Percentiles rank a stretch among this genome's conserved stretches.
Evolutionary conservation across 1,284 basidiomycete species (phyloP).

Genomic region (Cryptococcus sp.): DNA sequence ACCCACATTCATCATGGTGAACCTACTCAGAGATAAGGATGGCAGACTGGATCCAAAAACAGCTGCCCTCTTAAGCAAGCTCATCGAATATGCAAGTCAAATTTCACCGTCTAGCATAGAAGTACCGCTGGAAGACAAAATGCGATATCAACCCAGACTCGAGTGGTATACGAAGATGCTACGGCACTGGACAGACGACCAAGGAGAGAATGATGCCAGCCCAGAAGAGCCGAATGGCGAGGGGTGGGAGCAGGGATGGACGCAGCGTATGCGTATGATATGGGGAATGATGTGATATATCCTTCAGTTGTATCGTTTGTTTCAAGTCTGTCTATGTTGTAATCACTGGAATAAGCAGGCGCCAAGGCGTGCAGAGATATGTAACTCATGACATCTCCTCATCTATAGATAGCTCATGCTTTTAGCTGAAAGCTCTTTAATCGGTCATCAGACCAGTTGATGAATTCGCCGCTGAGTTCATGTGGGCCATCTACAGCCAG

Average conservation of each 20-base stretch:
- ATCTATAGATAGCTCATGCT: background rate
- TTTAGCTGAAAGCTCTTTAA: conserved; percentile 13
- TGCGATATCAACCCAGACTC: conserved; percentile 22
- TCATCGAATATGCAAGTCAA: conserved; percentile 22
- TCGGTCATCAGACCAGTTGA: conserved; percentile 55
- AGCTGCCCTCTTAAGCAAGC: conserved; percentile 13
- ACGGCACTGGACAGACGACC: conserved; percentile 15
- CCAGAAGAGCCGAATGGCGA: conserved; percentile 23
- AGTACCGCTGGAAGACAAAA: conserved; percentile 27
- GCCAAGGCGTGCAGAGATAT: background rate
- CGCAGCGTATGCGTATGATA: conserved; percentile 25
- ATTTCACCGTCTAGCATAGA: conserved; percentile 30
- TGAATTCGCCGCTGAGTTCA: conserved; percentile 54
- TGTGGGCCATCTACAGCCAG: conserved; percentile 50
- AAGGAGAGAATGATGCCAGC: background rate
- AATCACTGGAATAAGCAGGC: background rate
- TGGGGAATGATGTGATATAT: conserved; percentile 28
- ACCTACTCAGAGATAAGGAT: conserved; percentile 4
- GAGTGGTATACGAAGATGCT: conserved; percentile 34
- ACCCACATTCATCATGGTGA: conserved; percentile 32
- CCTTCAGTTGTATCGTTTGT: background rate
- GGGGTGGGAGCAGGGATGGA: conserved; percentile 39
- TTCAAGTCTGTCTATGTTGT: background rate
- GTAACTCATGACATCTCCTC: background rate
- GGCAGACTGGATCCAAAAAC: conserved; percentile 4